These are phyloP conservation scores for Cryptosporidium viatorum DNA, from an alignment of 169 alveolate genomes.

Conservation along the genomic window DNA sequence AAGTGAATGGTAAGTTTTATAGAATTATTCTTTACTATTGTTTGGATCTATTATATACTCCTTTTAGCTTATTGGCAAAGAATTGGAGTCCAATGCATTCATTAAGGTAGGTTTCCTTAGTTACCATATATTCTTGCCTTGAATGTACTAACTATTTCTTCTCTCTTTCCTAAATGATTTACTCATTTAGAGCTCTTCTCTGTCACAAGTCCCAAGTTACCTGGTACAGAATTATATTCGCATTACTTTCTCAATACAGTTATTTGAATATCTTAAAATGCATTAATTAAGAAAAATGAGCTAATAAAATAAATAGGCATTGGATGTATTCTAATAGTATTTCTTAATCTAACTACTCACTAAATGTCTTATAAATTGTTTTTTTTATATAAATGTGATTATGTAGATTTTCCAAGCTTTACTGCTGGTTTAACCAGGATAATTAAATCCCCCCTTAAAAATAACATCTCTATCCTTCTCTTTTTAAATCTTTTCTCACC, in stretches of 20 bases:
- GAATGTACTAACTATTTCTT: background rate
- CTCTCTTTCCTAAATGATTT: background rate
- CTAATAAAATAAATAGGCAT: background rate
- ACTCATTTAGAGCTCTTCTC: conserved; percentile 29
- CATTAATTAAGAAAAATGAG: background rate
- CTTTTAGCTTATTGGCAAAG: background rate
- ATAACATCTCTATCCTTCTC: conserved; percentile 85
- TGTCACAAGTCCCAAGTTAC: conserved; percentile 63
- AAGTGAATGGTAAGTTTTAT: conserved; percentile 12
- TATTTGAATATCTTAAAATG: conserved; percentile 26
- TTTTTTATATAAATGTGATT: background rate
- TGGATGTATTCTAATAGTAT: background rate
- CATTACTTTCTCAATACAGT: conserved; percentile 37
- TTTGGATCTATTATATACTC: background rate
- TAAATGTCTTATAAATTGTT: background rate
- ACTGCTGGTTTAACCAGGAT: conserved; percentile 87
- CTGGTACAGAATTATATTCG: conserved; percentile 64
- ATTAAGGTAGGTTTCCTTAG: conserved; percentile 24
- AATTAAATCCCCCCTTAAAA: conserved; percentile 91
- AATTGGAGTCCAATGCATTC: conserved; percentile 36
- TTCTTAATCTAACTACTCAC: background rate
- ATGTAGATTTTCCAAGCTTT: conserved; percentile 32
- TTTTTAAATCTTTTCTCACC: conserved; percentile 78
- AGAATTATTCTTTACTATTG: background rate
- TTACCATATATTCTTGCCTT: background rate